phyloP scores from a whole-genome alignment of 306 rosid species.

The Acacia melanoxylon region DNA sequence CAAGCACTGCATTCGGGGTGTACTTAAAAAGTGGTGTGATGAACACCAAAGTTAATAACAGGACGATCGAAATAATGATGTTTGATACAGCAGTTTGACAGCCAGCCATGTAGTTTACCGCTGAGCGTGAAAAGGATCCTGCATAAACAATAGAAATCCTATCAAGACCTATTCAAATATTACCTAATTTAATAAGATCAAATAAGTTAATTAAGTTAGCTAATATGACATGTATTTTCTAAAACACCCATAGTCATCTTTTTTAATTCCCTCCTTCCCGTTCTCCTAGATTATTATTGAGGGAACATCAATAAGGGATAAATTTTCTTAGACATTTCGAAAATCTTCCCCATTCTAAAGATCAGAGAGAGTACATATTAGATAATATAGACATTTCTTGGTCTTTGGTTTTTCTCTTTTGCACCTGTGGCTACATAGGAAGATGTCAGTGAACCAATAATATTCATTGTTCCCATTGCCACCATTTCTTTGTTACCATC shows the following conservation, averaged over 20 bases:
- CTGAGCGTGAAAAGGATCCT: constrained; percentile 88
- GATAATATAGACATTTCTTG: too few relatives aligned
- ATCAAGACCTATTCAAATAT: not conserved
- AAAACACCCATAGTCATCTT: too few relatives aligned
- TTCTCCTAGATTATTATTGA: too few relatives aligned
- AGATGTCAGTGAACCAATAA: constrained; percentile 84
- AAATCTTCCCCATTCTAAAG: too few relatives aligned
- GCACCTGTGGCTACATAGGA: constrained; percentile 79
- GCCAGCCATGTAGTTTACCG: constrained; percentile 87
- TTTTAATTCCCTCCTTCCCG: too few relatives aligned
- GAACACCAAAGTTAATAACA: constrained; percentile 53
- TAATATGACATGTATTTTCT: too few relatives aligned
- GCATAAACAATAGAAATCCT: not conserved
- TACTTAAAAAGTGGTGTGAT: constrained; percentile 82
- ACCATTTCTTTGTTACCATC: constrained; percentile 95
- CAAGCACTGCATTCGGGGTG: constrained; percentile 87
- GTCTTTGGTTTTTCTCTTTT: not conserved
- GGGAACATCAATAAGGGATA: too few relatives aligned
- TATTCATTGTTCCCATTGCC: constrained; percentile 87
- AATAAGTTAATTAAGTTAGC: too few relatives aligned
- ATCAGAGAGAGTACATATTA: too few relatives aligned
- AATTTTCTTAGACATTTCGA: too few relatives aligned
- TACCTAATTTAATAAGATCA: too few relatives aligned
- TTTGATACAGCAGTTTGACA: constrained; percentile 80
- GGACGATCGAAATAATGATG: constrained; percentile 68